Percentiles rank a stretch among this genome's conserved stretches.
Evolutionary conservation across 768 basidiomycete species (phyloP).

Genomic region (Suillus luteus): DNA sequence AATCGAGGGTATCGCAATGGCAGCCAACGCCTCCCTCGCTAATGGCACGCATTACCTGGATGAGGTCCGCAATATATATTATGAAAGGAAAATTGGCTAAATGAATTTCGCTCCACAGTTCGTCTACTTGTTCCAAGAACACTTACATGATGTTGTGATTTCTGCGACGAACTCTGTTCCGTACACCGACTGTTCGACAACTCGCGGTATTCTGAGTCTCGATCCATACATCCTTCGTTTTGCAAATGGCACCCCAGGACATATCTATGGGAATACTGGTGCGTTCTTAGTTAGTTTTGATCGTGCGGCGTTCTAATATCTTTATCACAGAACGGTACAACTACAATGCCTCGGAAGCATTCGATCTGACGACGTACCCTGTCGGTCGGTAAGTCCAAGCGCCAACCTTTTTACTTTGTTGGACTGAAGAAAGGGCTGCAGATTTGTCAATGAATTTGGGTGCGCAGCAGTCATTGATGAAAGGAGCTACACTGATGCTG

Average conservation of each 20-base stretch:
- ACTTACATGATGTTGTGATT: constrained; percentile 47
- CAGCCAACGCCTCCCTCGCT: constrained; percentile 34
- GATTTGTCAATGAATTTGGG: constrained; percentile 65
- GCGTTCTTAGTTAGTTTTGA: constrained; percentile 13
- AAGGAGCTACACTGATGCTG: background rate
- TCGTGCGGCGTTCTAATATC: background rate
- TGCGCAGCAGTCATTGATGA: constrained; percentile 23
- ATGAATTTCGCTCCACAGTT: constrained; percentile 35
- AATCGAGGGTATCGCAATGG: constrained; percentile 54
- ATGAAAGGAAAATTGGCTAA: background rate
- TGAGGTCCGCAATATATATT: constrained; percentile 38
- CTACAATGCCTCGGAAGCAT: constrained; percentile 53
- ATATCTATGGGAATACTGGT: constrained; percentile 60
- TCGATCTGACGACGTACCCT: constrained; percentile 56
- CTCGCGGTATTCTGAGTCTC: constrained; percentile 55
- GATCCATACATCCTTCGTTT: constrained; percentile 56
- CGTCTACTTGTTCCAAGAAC: constrained; percentile 52
- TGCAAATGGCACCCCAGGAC: constrained; percentile 49
- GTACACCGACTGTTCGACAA: constrained; percentile 63
- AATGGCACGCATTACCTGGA: constrained; percentile 52
- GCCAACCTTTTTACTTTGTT: background rate
- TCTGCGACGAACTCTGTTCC: constrained; percentile 56
- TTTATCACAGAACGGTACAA: constrained; percentile 51
- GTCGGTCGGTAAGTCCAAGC: constrained; percentile 39
- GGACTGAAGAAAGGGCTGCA: constrained; percentile 15